These are phyloP conservation scores for Leccinum longicurvipes DNA, from an alignment of 768 basidiomycete genomes.

Conservation along the genomic window DNA sequence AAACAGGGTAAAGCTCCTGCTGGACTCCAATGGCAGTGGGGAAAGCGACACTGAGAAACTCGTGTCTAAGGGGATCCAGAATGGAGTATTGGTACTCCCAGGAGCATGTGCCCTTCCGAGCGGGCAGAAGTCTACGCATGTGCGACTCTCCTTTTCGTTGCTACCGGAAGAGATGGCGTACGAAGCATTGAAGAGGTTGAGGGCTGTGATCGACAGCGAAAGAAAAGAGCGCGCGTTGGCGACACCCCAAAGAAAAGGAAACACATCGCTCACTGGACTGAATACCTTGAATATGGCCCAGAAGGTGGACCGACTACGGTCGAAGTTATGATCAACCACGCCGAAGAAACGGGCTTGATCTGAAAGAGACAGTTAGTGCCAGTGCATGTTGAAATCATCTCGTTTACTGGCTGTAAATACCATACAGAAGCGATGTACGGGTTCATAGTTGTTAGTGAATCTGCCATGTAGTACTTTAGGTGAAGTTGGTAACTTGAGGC, in stretches of 20 bases:
- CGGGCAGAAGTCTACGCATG: constrained; percentile 60
- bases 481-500: not conserved
- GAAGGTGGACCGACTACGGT: not conserved
- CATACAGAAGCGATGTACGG: not conserved
- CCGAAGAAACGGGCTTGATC: too few species aligned
- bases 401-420: too few species aligned
- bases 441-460: not conserved
- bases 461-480: not conserved
- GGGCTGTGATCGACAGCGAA: constrained; percentile 28
- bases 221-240: not conserved
- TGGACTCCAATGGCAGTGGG: constrained; percentile 29
- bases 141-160: constrained; percentile 69
- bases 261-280: not conserved
- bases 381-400: too few species aligned
- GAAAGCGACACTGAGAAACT: constrained; percentile 62
- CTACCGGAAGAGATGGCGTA: constrained; percentile 60
- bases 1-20: constrained; percentile 57
- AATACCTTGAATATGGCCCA: not conserved
- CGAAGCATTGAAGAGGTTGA: constrained; percentile 59
- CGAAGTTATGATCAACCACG: not conserved
- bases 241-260: not conserved
- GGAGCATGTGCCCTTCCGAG: constrained; percentile 74
- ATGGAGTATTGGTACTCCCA: constrained; percentile 79
- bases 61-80: constrained; percentile 62
- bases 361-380: too few species aligned